These are phyloP conservation scores for Candida maltosa DNA, from an alignment of 805 yeast genomes.

Conservation along the genomic window DNA sequence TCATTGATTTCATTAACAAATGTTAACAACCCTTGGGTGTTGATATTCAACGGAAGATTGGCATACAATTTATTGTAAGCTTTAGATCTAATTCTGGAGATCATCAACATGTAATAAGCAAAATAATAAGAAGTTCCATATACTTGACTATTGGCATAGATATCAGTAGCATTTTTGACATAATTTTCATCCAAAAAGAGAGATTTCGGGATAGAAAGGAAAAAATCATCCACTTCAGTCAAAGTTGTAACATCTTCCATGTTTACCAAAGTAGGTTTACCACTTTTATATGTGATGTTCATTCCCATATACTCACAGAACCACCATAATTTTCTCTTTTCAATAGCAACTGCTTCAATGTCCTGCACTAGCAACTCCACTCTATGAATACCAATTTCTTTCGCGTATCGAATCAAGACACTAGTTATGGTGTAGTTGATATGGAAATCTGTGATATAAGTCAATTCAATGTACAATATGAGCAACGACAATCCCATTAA, in stretches of 20 bases:
- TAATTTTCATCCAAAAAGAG: slow-evolving; percentile 8
- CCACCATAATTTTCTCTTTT: slow-evolving; percentile 24
- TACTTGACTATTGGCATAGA: slow-evolving; percentile 7
- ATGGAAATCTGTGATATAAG: slow-evolving; percentile 21
- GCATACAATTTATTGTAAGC: slow-evolving; percentile 24
- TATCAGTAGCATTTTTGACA: slow-evolving; percentile 4
- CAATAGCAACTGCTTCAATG: slow-evolving; percentile 6
- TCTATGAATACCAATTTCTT: slow-evolving; percentile 27
- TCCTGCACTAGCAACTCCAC: slow-evolving; percentile 15
- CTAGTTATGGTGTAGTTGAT: slow-evolving; percentile 22
- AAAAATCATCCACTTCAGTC: slow-evolving; percentile 13
- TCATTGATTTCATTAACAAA: slow-evolving; percentile 15
- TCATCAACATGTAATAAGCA: slow-evolving; percentile 11
- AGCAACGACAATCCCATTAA: slow-evolving; percentile 50
- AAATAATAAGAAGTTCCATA: slow-evolving; percentile 11
- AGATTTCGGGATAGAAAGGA: slow-evolving; percentile 12
- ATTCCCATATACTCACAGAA: slow-evolving; percentile 26
- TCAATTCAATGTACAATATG: slow-evolving; percentile 29
- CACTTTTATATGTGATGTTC: slow-evolving; percentile 26
- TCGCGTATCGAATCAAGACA: slow-evolving; percentile 26
- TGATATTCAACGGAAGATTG: slow-evolving; percentile 7
- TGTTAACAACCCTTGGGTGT: slow-evolving; percentile 11
- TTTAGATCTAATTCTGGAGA: slow-evolving; percentile 20
- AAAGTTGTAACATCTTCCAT: slow-evolving; percentile 17
- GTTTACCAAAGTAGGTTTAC: slow-evolving; percentile 24